Evolutionary conservation across 805 yeast species (phyloP).

Genomic region (Candida mattraensis): DNA sequence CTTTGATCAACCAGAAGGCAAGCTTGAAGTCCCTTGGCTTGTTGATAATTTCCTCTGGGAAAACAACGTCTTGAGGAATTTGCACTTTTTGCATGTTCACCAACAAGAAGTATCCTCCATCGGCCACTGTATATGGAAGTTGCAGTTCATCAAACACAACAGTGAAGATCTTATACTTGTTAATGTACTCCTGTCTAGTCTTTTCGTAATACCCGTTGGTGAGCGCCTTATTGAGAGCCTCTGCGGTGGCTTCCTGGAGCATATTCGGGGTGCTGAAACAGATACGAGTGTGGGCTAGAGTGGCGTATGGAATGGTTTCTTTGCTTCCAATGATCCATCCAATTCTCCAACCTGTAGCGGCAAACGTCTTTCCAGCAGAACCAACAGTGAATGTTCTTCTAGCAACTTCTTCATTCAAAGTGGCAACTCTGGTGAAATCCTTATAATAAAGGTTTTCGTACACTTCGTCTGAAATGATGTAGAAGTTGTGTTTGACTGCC

Average conservation of each 20-base stretch:
- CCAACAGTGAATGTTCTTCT: conserved; percentile 87
- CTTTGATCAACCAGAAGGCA: conserved; percentile 91
- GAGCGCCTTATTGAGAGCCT: conserved; percentile 65
- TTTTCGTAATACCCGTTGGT: conserved; percentile 64
- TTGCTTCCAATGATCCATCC: conserved; percentile 93
- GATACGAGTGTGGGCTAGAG: conserved; percentile 91
- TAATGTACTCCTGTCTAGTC: conserved; percentile 65
- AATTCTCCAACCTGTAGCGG: conserved; percentile 99
- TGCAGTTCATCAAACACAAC: conserved; percentile 81
- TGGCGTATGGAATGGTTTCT: conserved; percentile 76
- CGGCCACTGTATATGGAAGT: conserved; percentile 86
- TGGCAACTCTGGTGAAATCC: conserved; percentile 79
- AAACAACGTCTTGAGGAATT: conserved; percentile 62
- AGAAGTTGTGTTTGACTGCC: conserved; percentile 81
- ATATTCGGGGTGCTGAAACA: conserved; percentile 92
- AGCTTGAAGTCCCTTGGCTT: conserved; percentile 84
- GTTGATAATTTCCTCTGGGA: conserved; percentile 64
- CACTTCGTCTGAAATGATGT: conserved; percentile 90
- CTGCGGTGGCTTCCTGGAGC: conserved; percentile 87
- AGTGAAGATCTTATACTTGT: conserved; percentile 73
- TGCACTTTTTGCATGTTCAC: conserved; percentile 84
- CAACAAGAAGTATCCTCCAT: conserved; percentile 90
- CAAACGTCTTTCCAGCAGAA: conserved; percentile 96
- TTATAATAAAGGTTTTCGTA: conserved; percentile 85
- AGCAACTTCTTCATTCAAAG: conserved; percentile 74